Base-by-base conservation (phyloP, 2,329 filamentous ascomycete genomes). In the Ilyonectria mors-panacis region DNA sequence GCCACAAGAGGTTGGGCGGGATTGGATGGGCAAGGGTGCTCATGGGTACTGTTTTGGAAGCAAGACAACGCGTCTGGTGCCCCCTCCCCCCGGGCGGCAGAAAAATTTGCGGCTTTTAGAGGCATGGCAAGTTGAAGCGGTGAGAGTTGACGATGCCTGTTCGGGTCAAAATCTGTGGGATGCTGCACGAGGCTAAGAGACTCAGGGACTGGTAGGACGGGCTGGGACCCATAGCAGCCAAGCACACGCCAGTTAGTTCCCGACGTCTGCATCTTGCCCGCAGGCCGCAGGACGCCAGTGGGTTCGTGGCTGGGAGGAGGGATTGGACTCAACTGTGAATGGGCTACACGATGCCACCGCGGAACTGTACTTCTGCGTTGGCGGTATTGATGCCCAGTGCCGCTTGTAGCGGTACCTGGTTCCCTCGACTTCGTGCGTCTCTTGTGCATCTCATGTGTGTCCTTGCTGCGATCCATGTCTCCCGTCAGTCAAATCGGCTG, bases 351-450 rank as follows among this genome's bases (percentile, higher is more conserved):
- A 44, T 21, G 63, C 58, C 58, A 30, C 30, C n/a, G 42, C 23
- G 35, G 63, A 56, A 59, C 57, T 58, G 62, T 77, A 78, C 73
- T 66, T 73, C 66, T 68, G 70, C 73, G 73, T 61, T 73, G 74
- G 79, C 66, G 23, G 79, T 77, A 78, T 80, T 63, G 78, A 78
- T 81, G 77, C 79, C 79, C 78, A 80, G 80, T 69, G 53, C 35
- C 71, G 50, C 72, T 76, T 75, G 80, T 81, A 81, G 63, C 63
- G 47, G 62, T 69, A 72, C 71, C 61, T 60, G 63, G 61, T 15
- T 42, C 21, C 33, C 28, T 59, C 45, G 39, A 15, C 39, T 42
- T 6, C 15, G 39, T 50, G 19, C 54, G 26, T 65, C 56, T 45
- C 33, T 10, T 35, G 39, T 50, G 19, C 54, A 35, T 65, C 56